Conservation (phyloP, 139 green algal genomes). For the Auxenochlorella pyrenoidosa region DNA sequence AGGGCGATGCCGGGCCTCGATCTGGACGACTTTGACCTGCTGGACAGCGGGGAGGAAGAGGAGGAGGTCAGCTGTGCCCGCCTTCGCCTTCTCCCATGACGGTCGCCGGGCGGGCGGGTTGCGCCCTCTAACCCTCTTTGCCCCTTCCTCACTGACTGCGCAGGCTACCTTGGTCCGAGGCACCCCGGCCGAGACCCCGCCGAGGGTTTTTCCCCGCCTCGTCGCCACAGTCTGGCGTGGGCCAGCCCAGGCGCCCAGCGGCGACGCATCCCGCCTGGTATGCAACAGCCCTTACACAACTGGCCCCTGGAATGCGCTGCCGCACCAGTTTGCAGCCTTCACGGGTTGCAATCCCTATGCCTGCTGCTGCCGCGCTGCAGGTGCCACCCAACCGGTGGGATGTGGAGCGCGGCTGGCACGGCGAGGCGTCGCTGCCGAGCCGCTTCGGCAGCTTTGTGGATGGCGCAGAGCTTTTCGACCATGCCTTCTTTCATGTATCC, state of each 20-base stretch:
- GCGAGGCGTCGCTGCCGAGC: conserved; percentile 17
- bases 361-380: neutral
- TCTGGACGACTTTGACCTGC: neutral
- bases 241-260: neutral
- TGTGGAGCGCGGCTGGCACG: conserved; percentile 43
- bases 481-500: conserved; percentile 67
- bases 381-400: conserved; percentile 72
- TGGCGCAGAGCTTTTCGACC: conserved; percentile 76
- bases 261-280: neutral
- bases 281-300: neutral
- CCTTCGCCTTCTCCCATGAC: neutral
- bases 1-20: neutral
- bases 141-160: neutral
- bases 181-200: neutral
- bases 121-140: neutral
- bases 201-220: neutral
- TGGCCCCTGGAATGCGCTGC: too few species aligned
- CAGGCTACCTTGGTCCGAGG: neutral
- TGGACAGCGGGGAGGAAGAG: neutral
- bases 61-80: neutral
- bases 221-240: neutral
- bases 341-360: neutral
- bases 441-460: conserved; percentile 66
- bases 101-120: neutral
- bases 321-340: neutral